phyloP scores from a whole-genome alignment of 768 basidiomycete species.

The Phanerochaete sordida region DNA sequence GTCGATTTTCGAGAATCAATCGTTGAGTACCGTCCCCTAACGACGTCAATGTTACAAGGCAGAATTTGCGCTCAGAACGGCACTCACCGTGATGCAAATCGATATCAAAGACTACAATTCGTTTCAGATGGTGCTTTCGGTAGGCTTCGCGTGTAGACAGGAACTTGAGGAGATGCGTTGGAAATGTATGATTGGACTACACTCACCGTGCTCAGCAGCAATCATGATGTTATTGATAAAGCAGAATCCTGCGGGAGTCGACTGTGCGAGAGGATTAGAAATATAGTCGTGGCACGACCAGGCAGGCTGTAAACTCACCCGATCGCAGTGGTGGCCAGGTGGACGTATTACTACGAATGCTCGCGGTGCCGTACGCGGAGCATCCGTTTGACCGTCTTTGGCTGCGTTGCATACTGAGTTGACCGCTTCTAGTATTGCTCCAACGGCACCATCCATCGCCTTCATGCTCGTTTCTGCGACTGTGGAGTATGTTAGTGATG shows the following conservation, averaged over 20 bases:
- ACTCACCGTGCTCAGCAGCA: constrained; percentile 82
- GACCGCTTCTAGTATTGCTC: too few relatives aligned
- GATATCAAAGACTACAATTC: constrained; percentile 86
- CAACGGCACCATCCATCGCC: too few relatives aligned
- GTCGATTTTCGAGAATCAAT: constrained; percentile 86
- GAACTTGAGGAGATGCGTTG: neutral
- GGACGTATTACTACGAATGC: constrained; percentile 87
- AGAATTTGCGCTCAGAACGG: neutral
- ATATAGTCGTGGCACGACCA: too few relatives aligned
- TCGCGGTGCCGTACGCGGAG: constrained; percentile 6
- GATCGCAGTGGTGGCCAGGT: constrained; percentile 93
- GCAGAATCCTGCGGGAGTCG: constrained; percentile 85
- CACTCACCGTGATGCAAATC: constrained; percentile 81
- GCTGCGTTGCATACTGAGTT: neutral
- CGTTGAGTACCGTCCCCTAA: constrained; percentile 93
- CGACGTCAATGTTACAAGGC: neutral
- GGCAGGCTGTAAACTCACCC: constrained; percentile 27
- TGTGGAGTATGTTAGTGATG: too few relatives aligned
- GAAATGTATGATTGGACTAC: too few relatives aligned
- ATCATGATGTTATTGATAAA: constrained; percentile 93
- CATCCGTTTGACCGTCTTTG: too few relatives aligned
- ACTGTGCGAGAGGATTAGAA: constrained; percentile 29
- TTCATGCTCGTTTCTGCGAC: too few relatives aligned
- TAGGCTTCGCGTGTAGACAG: constrained; percentile 50
- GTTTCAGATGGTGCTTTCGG: constrained; percentile 68